These are phyloP conservation scores for Coriaria nepalensis DNA, from an alignment of 306 rosid species.

Conservation along the genomic window DNA sequence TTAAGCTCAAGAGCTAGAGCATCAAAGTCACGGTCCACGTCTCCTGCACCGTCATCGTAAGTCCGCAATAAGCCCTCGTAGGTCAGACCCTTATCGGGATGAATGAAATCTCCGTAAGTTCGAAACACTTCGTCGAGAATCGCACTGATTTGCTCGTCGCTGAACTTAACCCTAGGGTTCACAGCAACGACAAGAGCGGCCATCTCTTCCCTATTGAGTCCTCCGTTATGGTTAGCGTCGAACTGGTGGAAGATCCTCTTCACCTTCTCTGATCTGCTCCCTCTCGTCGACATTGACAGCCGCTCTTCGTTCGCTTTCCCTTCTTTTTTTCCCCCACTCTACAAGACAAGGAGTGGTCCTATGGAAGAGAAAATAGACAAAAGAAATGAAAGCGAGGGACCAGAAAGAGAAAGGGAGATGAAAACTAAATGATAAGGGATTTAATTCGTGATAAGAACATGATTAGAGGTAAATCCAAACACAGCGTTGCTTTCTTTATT, in stretches of 20 bases:
- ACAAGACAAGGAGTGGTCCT: background rate
- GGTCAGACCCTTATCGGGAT: conserved; percentile 75
- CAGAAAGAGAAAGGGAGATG: background rate
- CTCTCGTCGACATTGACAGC: conserved; percentile 70
- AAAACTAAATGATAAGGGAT: conserved; percentile 6
- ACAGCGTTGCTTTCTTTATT: background rate
- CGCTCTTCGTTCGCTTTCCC: background rate
- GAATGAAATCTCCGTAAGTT: conserved; percentile 78
- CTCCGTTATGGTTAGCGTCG: conserved; percentile 73
- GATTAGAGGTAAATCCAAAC: too few relatives aligned
- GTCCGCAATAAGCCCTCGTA: conserved; percentile 85
- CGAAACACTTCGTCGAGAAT: conserved; percentile 91
- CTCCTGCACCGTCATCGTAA: conserved; percentile 96
- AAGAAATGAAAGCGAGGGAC: background rate
- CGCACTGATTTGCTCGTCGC: conserved; percentile 96
- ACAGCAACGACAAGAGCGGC: conserved; percentile 93
- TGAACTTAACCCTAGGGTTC: conserved; percentile 96
- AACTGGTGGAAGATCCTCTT: conserved; percentile 78
- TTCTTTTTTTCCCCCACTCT: background rate
- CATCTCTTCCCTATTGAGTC: conserved; percentile 84
- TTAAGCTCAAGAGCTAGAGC: conserved; percentile 73
- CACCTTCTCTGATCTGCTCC: conserved; percentile 97
- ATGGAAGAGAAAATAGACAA: background rate
- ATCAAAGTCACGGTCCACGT: conserved; percentile 92
- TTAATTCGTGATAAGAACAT: background rate